Evolutionary conservation across 2,329 filamentous ascomycete genomes (phyloP), one percentile per base, ranked within the genome.

Genomic region (Xylariaceae sp.): DNA sequence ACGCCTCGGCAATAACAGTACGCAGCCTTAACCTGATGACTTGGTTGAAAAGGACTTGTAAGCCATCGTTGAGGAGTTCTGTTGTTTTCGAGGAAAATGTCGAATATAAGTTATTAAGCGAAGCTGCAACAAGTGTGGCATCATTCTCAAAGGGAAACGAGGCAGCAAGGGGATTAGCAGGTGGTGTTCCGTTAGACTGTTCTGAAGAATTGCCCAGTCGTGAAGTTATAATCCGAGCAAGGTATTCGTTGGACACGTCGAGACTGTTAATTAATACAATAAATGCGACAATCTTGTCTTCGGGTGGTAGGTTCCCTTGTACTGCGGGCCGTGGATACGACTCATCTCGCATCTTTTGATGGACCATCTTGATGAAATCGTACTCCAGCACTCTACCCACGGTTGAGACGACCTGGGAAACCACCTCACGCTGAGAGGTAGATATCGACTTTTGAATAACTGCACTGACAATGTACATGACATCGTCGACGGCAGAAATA

Each of bases 401-500:
- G 0, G 87, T 88, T 1, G 92, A 88, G 30, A 97, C 77, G 5
- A 96, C 89, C 58, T 84, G 89, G 48, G 85, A 84, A 18, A 96
- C 83, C 2, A 96, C 86, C 15, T 87, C 82, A 66, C 87, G 81
- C 71, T 97, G 92, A 1, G 89, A 90, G 0, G 95, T 97, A 0
- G 90, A 88, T 18, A 97, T 79, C 0, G 91, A 89, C 65, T 93
- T 88, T 64, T 95, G 88, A 6, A 97, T 80, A 39, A 97, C 89
- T 54, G 93, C 88, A 71, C 95, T 96, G 71, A 96, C 90, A 68
- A 99, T 97, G 75, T 97, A 99, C 93, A 99, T 97, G 70, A 97
- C 92, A 76, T 97, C 94, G 77, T 99, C 94, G 7, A 99, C 92
- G 0, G 93, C 92, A 1, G 92, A 92, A 49, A 94, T 93, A 68